Conservation (phyloP, 2,329 filamentous ascomycete genomes). For the Ophiosphaerella herpotricha region DNA sequence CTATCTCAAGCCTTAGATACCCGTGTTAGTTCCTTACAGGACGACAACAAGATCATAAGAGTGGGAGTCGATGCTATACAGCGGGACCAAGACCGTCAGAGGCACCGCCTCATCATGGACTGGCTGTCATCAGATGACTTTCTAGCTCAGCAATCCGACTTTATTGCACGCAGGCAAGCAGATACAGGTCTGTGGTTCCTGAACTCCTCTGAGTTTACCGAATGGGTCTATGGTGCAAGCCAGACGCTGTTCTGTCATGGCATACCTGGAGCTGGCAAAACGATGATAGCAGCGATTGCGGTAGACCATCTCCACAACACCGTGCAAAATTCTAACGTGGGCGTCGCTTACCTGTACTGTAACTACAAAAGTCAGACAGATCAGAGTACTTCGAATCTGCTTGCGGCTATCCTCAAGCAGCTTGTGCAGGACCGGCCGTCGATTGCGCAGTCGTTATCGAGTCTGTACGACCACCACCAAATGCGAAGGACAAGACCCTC, state of each 20-base stretch:
- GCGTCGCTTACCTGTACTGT: slow-evolving; percentile 56
- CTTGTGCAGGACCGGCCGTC: slow-evolving; percentile 8
- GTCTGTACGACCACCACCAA: slow-evolving; percentile 5
- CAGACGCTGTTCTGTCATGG: slow-evolving; percentile 29
- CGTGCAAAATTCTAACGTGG: slow-evolving; percentile 26
- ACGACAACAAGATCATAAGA: too few species aligned
- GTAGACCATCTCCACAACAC: slow-evolving; percentile 14
- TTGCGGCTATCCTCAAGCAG: slow-evolving; percentile 19
- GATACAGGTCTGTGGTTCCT: slow-evolving; percentile 31
- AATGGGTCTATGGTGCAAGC: slow-evolving; percentile 14
- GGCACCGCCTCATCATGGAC: slow-evolving; percentile 11
- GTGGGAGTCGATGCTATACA: neutral
- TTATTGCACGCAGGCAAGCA: slow-evolving; percentile 11
- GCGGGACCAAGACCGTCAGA: slow-evolving; percentile 2
- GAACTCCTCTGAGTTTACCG: slow-evolving; percentile 3
- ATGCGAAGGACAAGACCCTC: slow-evolving; percentile 9
- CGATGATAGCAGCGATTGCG: slow-evolving; percentile 29
- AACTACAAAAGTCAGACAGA: slow-evolving; percentile 48
- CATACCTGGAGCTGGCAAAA: slow-evolving; percentile 36
- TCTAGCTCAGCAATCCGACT: slow-evolving; percentile 17
- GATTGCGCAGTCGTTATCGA: neutral
- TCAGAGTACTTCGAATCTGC: slow-evolving; percentile 29
- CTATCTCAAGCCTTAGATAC: too few species aligned
- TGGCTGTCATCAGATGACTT: slow-evolving; percentile 17
- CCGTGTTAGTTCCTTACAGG: too few species aligned